phyloP scores from a whole-genome alignment of 345 rosid species.

The Eucalyptus cloeziana region DNA sequence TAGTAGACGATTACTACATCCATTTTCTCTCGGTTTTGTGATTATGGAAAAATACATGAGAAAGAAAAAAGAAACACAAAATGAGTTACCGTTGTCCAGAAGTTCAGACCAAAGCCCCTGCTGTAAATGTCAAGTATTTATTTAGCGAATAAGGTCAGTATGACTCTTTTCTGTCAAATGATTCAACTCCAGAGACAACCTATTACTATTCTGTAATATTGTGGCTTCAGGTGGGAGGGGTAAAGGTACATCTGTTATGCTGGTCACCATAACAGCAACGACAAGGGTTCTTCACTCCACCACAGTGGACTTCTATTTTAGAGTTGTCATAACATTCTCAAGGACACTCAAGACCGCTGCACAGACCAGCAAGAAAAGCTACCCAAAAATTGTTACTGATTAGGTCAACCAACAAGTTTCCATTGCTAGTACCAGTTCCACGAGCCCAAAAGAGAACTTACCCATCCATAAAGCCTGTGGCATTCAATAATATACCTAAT shows the following conservation, averaged over 20 bases:
- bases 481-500: not conserved
- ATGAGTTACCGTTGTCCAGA: not conserved
- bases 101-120: not conserved
- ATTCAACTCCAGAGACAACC: not conserved
- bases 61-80: not conserved
- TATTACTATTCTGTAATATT: not conserved
- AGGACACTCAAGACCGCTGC: not conserved
- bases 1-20: not conserved
- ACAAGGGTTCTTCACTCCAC: not conserved
- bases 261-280: not conserved
- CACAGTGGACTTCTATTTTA: not conserved
- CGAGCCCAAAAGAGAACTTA: not conserved
- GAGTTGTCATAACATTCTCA: not conserved
- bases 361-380: not conserved
- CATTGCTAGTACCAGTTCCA: not conserved
- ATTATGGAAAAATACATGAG: not conserved
- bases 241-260: not conserved
- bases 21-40: not conserved
- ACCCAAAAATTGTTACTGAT: not conserved
- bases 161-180: not conserved
- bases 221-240: not conserved
- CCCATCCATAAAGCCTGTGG: not conserved
- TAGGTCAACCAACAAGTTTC: not conserved
- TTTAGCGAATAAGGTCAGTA: not conserved
- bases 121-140: not conserved